Percentiles rank a stretch among this genome's conserved stretches.
These are phyloP conservation scores for Colletotrichum euphorbiae DNA, from an alignment of 2,329 filamentous ascomycete species.

Conservation along the genomic window DNA sequence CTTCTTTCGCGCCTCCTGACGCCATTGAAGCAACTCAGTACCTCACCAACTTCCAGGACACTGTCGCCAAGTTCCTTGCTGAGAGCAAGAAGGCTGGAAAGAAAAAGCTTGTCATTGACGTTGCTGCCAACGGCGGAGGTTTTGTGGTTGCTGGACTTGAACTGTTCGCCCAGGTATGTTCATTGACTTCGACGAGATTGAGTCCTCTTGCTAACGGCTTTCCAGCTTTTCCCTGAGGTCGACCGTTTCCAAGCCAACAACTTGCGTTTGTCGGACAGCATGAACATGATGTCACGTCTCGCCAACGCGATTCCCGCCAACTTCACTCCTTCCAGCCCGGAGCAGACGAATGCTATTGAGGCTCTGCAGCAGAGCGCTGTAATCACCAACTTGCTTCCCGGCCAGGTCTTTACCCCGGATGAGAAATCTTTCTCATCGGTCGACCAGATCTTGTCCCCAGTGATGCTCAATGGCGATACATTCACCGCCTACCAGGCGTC, in stretches of 20 bases:
- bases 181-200: slow-evolving; percentile 56
- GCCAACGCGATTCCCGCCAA: slow-evolving; percentile 45
- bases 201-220: neutral
- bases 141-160: slow-evolving; percentile 70
- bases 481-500: slow-evolving; percentile 61
- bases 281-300: slow-evolving; percentile 57
- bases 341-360: slow-evolving; percentile 56
- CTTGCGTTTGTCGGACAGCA: slow-evolving; percentile 61
- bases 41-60: slow-evolving; percentile 48
- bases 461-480: slow-evolving; percentile 56
- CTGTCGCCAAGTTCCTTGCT: slow-evolving; percentile 44
- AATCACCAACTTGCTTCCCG: slow-evolving; percentile 57
- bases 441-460: slow-evolving; percentile 48
- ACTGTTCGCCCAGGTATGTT: slow-evolving; percentile 62
- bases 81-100: slow-evolving; percentile 59
- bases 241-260: slow-evolving; percentile 62
- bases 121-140: slow-evolving; percentile 69
- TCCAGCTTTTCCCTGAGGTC: slow-evolving; percentile 61
- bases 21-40: slow-evolving; percentile 42
- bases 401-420: slow-evolving; percentile 60
- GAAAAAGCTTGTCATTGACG: slow-evolving; percentile 70
- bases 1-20: slow-evolving; percentile 43
- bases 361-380: slow-evolving; percentile 59
- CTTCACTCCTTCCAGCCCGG: slow-evolving; percentile 48
- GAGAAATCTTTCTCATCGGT: slow-evolving; percentile 47